Conservation (phyloP, 2,329 filamentous ascomycete species). For the Neoscytalidium dimidiatum region DNA sequence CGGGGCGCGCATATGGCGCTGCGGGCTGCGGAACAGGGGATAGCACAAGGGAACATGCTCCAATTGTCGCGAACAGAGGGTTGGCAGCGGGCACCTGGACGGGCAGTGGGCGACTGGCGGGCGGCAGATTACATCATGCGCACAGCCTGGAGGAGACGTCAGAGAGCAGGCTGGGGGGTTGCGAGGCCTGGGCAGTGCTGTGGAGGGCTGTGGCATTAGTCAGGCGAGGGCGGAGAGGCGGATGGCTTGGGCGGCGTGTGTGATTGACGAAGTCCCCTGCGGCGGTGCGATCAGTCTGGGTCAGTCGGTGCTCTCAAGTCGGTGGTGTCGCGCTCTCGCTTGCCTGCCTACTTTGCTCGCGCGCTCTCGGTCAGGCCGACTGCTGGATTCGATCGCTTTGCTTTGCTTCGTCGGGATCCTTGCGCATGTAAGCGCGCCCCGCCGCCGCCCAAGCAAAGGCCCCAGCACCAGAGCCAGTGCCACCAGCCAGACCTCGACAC, state of each 20-base stretch:
- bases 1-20: neutral
- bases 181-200: neutral
- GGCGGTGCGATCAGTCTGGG: slow-evolving; percentile 1
- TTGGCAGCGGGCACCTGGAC: neutral
- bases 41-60: neutral
- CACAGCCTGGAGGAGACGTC: slow-evolving; percentile 10
- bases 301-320: neutral
- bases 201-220: neutral
- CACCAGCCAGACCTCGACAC: slow-evolving; percentile 17
- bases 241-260: neutral
- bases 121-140: slow-evolving; percentile 16
- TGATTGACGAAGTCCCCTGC: slow-evolving; percentile 10
- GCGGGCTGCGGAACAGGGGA: slow-evolving; percentile 8
- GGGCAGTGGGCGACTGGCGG: neutral
- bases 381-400: neutral
- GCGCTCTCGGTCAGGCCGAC: neutral
- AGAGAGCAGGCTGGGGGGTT: too few relatives aligned
- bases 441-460: slow-evolving; percentile 15
- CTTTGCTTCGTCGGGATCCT: neutral
- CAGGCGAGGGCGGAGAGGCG: slow-evolving; percentile 11
- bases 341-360: too few relatives aligned
- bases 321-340: neutral
- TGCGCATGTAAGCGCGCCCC: slow-evolving; percentile 17
- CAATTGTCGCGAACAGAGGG: neutral
- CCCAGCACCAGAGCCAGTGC: slow-evolving; percentile 1